Percentiles rank a stretch among this genome's conserved stretches.
These are phyloP conservation scores for Termitomyces titanicus DNA, from an alignment of 768 basidiomycete species.

Conservation along the genomic window DNA sequence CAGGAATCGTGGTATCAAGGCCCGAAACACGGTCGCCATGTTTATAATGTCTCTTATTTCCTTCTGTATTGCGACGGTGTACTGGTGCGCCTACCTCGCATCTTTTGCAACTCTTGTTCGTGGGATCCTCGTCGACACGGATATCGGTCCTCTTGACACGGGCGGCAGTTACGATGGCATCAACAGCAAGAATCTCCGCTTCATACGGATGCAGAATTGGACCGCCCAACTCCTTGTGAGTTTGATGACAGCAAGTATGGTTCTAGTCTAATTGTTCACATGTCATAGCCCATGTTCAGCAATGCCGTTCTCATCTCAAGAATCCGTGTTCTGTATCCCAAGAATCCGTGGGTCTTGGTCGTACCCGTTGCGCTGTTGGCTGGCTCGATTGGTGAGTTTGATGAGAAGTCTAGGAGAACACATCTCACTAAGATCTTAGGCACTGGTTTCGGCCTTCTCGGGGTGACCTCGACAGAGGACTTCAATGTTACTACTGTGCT, in stretches of 20 bases:
- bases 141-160: constrained; percentile 12
- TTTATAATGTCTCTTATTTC: constrained; percentile 2
- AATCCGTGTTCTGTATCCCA: constrained; percentile 5
- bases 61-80: constrained; percentile 11
- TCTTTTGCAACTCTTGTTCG: constrained; percentile 16
- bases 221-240: constrained; percentile 11
- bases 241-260: neutral
- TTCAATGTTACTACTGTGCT: neutral
- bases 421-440: neutral
- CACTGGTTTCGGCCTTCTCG: constrained; percentile 12
- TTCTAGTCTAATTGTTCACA: neutral
- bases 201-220: constrained; percentile 12
- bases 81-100: constrained; percentile 15
- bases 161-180: constrained; percentile 12
- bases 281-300: constrained; percentile 11
- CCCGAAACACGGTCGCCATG: neutral
- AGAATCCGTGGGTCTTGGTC: neutral
- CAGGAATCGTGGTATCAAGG: constrained; percentile 8
- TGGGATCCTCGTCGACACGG: constrained; percentile 14
- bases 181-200: constrained; percentile 12
- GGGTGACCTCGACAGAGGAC: constrained; percentile 2
- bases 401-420: neutral
- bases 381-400: constrained; percentile 10
- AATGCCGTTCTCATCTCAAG: constrained; percentile 10
- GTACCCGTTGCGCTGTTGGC: constrained; percentile 3